Percentiles rank a stretch among this genome's conserved stretches.
Conservation (phyloP, 2,329 filamentous ascomycete genomes). For the Triangularia setosa region DNA sequence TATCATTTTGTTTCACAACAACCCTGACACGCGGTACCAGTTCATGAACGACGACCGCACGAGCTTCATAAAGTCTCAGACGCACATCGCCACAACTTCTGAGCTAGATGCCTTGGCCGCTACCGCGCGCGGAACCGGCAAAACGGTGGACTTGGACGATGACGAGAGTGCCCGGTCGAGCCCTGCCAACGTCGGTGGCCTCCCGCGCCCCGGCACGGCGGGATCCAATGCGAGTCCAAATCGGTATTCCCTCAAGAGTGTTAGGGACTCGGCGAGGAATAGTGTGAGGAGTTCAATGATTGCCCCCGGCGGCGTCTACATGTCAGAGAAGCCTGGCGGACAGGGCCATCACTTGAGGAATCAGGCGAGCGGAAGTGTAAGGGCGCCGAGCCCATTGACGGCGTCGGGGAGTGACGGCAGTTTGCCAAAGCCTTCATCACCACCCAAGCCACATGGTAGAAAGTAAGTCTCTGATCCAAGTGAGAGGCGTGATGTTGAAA, state of each 20-base stretch:
- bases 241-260: conserved; percentile 27
- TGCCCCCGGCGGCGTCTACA: neutral
- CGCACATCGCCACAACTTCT: conserved; percentile 64
- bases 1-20: conserved; percentile 74
- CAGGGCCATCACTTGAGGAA: conserved; percentile 14
- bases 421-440: conserved; percentile 16
- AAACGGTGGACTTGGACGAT: conserved; percentile 66
- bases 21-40: conserved; percentile 82
- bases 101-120: conserved; percentile 80
- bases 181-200: conserved; percentile 18
- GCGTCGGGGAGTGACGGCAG: conserved; percentile 15
- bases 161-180: conserved; percentile 68
- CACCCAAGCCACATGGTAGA: conserved; percentile 30
- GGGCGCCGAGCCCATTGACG: conserved; percentile 29
- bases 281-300: conserved; percentile 13
- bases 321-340: neutral
- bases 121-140: conserved; percentile 74
- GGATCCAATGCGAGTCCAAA: conserved; percentile 45
- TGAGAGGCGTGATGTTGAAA: neutral
- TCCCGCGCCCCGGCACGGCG: conserved; percentile 31
- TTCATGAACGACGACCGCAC: conserved; percentile 86
- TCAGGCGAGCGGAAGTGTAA: conserved; percentile 20
- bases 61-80: conserved; percentile 87
- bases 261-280: conserved; percentile 26
- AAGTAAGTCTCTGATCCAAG: conserved; percentile 30